These are phyloP conservation scores for Mucor mucedo DNA, from an alignment of 371 early-diverging fungal species.

Conservation along the genomic window DNA sequence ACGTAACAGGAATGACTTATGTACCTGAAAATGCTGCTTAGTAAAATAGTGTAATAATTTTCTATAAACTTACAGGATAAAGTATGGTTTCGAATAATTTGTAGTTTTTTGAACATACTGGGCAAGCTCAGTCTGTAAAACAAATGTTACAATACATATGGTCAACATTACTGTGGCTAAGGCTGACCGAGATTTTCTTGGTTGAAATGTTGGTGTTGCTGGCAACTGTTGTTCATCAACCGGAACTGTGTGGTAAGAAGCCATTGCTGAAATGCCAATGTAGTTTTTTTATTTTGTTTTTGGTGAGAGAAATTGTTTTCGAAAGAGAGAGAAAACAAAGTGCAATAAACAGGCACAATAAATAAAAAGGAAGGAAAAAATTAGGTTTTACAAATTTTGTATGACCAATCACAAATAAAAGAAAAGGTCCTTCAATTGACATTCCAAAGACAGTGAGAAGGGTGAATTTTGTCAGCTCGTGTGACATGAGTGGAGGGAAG, in stretches of 20 bases:
- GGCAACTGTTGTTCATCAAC: slow-evolving; percentile 23
- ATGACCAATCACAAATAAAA: not conserved
- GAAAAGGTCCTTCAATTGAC: too few species aligned
- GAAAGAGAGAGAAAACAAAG: not conserved
- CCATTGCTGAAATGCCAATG: slow-evolving; percentile 11
- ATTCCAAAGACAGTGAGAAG: too few species aligned
- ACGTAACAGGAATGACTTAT: slow-evolving; percentile 77
- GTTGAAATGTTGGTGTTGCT: slow-evolving; percentile 15
- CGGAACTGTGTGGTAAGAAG: slow-evolving; percentile 41
- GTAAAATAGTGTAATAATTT: not conserved
- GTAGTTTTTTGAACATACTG: slow-evolving; percentile 68
- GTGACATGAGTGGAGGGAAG: too few species aligned
- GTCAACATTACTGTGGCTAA: slow-evolving; percentile 51
- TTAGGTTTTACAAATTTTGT: not conserved
- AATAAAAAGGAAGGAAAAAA: slow-evolving; percentile 1
- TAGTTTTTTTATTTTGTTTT: slow-evolving; percentile 2
- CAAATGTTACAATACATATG: slow-evolving; percentile 67
- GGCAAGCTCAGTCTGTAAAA: slow-evolving; percentile 70
- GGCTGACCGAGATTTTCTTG: slow-evolving; percentile 29
- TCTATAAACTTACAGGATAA: slow-evolving; percentile 64
- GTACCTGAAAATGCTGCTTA: slow-evolving; percentile 46
- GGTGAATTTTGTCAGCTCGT: too few species aligned
- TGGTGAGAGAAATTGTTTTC: not conserved
- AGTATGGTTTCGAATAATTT: slow-evolving; percentile 75
- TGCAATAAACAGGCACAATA: not conserved